Evolutionary conservation across 2,329 filamentous ascomycete genomes (phyloP).

Genomic region (Aspergillus terreus): DNA sequence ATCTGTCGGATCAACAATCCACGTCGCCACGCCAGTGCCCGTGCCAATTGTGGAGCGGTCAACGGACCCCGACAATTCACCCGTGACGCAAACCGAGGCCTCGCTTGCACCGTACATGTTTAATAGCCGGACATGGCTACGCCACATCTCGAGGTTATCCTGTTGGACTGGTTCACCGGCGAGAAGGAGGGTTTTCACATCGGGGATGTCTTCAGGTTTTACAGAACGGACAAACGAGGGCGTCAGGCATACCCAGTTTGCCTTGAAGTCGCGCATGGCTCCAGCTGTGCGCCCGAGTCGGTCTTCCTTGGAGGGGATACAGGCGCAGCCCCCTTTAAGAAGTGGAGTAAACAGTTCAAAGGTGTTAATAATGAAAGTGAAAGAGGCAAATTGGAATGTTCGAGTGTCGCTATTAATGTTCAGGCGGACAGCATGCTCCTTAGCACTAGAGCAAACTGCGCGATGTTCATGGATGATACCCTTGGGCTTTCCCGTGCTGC

Average conservation of each 20-base stretch:
- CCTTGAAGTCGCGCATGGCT: conserved; percentile 30
- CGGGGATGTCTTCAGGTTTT: neutral
- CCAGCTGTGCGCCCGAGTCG: conserved; percentile 42
- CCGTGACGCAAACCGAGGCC: conserved; percentile 7
- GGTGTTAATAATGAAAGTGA: conserved; percentile 47
- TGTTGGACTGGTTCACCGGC: neutral
- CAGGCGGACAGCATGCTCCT: neutral
- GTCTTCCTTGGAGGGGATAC: conserved; percentile 46
- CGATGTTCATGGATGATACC: conserved; percentile 1
- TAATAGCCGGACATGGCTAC: conserved; percentile 2
- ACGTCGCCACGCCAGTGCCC: conserved; percentile 2
- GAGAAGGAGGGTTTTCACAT: neutral
- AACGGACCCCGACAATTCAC: conserved; percentile 4
- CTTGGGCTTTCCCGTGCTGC: conserved; percentile 2
- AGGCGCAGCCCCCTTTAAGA: conserved; percentile 51
- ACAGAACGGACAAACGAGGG: neutral
- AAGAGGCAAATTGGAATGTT: conserved; percentile 52
- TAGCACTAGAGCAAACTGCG: neutral
- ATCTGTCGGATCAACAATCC: conserved; percentile 5
- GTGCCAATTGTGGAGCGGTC: conserved; percentile 6
- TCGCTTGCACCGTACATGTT: conserved; percentile 8
- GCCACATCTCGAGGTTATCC: neutral
- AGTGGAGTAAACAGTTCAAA: conserved; percentile 50
- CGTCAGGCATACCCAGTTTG: neutral
- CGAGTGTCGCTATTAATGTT: conserved; percentile 46